A percentile compares a stretch with the other conserved stretches of the same genome.
These are phyloP conservation scores for Oryza longistaminata DNA, from an alignment of 176 grass and related monocot genomes.

Conservation along the genomic window DNA sequence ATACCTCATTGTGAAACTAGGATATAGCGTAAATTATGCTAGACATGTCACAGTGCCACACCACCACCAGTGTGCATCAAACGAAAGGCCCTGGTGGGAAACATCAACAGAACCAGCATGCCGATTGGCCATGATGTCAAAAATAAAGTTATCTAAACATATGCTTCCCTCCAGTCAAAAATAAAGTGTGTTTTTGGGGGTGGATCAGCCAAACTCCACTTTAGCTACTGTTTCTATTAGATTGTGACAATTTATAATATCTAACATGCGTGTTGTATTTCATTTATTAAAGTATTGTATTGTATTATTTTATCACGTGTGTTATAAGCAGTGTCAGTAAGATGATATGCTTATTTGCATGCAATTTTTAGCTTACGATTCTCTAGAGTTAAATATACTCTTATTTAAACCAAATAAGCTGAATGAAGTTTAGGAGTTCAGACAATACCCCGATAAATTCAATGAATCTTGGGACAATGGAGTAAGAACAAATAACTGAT, in stretches of 20 bases:
- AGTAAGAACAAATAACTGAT: constrained; percentile 93
- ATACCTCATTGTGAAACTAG: background rate
- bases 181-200: too few relatives aligned
- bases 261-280: too few relatives aligned
- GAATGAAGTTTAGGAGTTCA: constrained; percentile 14
- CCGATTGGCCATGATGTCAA: background rate
- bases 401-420: background rate
- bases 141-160: background rate
- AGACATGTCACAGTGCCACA: background rate
- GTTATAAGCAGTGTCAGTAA: too few relatives aligned
- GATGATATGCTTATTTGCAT: too few relatives aligned
- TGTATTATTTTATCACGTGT: too few relatives aligned
- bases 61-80: background rate
- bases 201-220: too few relatives aligned
- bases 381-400: background rate
- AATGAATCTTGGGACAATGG: constrained; percentile 88
- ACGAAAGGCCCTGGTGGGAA: background rate
- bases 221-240: too few relatives aligned
- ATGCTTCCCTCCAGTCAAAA: too few relatives aligned
- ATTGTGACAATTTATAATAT: too few relatives aligned
- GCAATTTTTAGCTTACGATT: too few relatives aligned
- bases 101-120: background rate
- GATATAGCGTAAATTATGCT: constrained; percentile 18
- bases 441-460: constrained; percentile 87
- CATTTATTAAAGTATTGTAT: too few relatives aligned